Evolutionary conservation across 176 grass and related monocot genomes (phyloP), one percentile per base, ranked within the genome.

Genomic region (Saccharum officinarum): DNA sequence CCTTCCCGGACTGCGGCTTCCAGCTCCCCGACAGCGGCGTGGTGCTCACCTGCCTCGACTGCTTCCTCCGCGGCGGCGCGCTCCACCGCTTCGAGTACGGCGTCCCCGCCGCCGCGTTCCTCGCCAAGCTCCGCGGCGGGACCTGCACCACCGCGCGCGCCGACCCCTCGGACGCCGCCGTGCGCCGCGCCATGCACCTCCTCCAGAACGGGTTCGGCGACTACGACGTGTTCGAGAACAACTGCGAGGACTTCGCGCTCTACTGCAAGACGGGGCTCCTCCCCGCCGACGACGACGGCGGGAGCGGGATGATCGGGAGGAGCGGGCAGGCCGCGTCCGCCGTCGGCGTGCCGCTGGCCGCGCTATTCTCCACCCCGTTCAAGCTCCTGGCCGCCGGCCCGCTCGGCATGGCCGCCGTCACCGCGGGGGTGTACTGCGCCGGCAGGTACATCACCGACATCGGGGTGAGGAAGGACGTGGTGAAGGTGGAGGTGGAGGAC

Each of bases 181-280:
- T 94, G 26, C 87, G 64, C 88, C 74, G 95, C 52, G 95, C 95
- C 6, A 83, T 85, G 88, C 82, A 87, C 74, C 74, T 97, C 16
- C 92, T 97, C 23, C 90, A 83, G 65, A 86, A 97, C 71, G 92
- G 92, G 0, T 97, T 97, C 63, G 90, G 92, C 3, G 80, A 75
- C 75, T 94, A 97, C 67, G 86, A 87, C 80, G 86, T 97, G 37
- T 97, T 94, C 71, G 92, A 91, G 60, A 97, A 97, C 90, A 97
- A 97, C 67, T 92, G 95, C 59, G 95, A 97, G 85, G 95, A 97
- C 70, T 97, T 97, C 36, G 76, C 92, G 28, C 86, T 97, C 61
- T 97, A 97, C 86, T 97, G 92, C 95, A 94, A 89, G 90, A 94
- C 95, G 8, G 90, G 90, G 3, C 88, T 97, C 0, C 77, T 97